Evolutionary conservation across 305 asterid species (phyloP).

Genomic region (Vinca major): DNA sequence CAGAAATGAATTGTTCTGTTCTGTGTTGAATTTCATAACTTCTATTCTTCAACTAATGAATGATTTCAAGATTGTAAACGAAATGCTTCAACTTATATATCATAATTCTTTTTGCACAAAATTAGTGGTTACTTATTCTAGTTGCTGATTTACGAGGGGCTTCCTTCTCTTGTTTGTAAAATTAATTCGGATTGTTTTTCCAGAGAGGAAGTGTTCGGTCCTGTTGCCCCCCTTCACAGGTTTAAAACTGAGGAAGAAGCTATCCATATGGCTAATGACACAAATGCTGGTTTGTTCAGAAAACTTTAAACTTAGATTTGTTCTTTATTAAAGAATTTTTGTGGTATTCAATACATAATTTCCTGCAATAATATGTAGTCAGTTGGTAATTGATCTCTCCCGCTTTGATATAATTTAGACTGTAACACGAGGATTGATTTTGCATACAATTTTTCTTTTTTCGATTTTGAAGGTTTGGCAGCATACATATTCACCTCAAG

Average conservation of each 20-base stretch:
- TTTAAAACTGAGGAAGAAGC: constrained; percentile 96
- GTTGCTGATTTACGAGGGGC: background rate
- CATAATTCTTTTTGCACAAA: background rate
- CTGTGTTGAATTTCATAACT: background rate
- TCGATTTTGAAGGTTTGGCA: constrained; percentile 58
- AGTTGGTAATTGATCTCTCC: background rate
- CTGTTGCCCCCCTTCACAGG: constrained; percentile 89
- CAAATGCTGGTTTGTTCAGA: constrained; percentile 58
- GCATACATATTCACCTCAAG: constrained; percentile 73
- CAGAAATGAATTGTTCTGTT: background rate
- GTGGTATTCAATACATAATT: background rate
- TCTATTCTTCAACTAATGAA: background rate
- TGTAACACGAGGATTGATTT: background rate
- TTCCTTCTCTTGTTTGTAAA: constrained; percentile 8
- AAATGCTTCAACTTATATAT: background rate
- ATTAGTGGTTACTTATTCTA: background rate
- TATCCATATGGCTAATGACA: constrained; percentile 76
- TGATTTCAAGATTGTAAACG: background rate
- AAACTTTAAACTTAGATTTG: background rate
- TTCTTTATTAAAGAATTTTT: background rate
- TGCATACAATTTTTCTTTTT: background rate
- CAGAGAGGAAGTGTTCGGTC: constrained; percentile 96
- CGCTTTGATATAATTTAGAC: background rate
- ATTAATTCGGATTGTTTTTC: constrained; percentile 14
- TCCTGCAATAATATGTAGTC: background rate